These are phyloP conservation scores for Xylariomycetidae sp. DNA, from an alignment of 2,329 filamentous ascomycete genomes.

Conservation along the genomic window DNA sequence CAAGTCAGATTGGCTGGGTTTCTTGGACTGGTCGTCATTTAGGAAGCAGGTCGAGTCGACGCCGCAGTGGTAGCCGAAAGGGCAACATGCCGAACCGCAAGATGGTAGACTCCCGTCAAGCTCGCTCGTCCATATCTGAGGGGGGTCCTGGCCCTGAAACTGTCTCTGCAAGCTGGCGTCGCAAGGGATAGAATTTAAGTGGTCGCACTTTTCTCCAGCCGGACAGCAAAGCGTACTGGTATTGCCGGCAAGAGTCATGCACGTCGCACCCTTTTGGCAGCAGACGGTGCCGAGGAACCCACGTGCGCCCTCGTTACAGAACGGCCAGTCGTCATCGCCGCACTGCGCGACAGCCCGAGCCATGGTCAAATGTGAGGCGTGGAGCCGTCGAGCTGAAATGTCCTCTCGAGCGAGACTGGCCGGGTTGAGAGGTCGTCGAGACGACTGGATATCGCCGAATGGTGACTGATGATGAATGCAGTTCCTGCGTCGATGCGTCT, in stretches of 20 bases:
- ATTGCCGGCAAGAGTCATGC: constrained; percentile 2
- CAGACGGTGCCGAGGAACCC: constrained; percentile 1
- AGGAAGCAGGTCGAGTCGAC: constrained; percentile 1
- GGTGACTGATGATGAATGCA: no score
- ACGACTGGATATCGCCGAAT: no score
- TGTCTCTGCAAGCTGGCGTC: constrained; percentile 1
- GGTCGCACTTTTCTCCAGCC: not conserved
- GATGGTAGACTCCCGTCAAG: not conserved
- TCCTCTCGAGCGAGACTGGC: no score
- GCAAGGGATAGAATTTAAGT: constrained; percentile 2
- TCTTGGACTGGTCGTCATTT: constrained; percentile 7
- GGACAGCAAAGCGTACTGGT: constrained; percentile 7
- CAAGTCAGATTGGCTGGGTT: no score
- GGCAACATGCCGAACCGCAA: constrained; percentile 6
- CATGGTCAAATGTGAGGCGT: constrained; percentile 1
- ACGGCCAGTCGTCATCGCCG: constrained; percentile 2
- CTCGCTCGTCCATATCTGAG: constrained; percentile 1
- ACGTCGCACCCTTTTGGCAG: not conserved
- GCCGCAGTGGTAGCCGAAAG: constrained; percentile 9
- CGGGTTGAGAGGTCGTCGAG: no score
- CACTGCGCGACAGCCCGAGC: no score
- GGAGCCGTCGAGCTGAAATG: not conserved
- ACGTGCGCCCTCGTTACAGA: not conserved
- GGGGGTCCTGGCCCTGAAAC: not conserved
- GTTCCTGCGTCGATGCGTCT: no score